A percentile compares a stretch with the other conserved stretches of the same genome.
Evolutionary conservation across 305 asterid species (phyloP).

Genomic region (Petunia hybrid): DNA sequence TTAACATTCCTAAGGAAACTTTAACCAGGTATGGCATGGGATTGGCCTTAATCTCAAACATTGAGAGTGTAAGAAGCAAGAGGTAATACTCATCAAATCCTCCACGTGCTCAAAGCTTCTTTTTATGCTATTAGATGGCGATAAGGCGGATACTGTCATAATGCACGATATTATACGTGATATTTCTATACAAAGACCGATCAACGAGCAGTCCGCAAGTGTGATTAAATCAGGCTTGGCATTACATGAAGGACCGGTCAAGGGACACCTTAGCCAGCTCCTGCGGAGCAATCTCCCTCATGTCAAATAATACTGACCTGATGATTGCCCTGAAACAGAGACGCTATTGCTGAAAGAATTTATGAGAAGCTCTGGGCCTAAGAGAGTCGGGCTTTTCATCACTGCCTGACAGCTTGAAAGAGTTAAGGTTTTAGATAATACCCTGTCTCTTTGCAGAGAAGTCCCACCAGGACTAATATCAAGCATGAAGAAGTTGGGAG

Average conservation of each 20-base stretch:
- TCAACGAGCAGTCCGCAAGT: neutral
- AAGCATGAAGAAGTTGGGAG: constrained; percentile 20
- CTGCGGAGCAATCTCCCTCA: constrained; percentile 3
- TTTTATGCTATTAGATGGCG: neutral
- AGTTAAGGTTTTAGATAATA: neutral
- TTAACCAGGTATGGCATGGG: neutral
- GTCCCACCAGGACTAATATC: neutral
- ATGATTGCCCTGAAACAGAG: neutral
- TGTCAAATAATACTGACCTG: neutral
- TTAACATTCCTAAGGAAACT: neutral
- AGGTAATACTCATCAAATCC: neutral
- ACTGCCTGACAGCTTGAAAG: neutral
- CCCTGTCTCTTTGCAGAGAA: neutral
- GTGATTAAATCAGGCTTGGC: neutral
- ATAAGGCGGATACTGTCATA: neutral
- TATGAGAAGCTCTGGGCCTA: neutral
- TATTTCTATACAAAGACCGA: constrained; percentile 6
- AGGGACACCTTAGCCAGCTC: neutral
- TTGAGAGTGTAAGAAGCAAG: neutral
- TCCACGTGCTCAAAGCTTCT: neutral
- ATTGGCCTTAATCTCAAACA: constrained; percentile 9
- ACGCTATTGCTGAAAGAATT: neutral
- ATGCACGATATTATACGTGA: neutral
- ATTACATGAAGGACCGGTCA: neutral
- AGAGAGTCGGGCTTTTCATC: neutral